These are phyloP conservation scores for Aspergillus sp. DNA, from an alignment of 2,329 filamentous ascomycete species.

Conservation along the genomic window DNA sequence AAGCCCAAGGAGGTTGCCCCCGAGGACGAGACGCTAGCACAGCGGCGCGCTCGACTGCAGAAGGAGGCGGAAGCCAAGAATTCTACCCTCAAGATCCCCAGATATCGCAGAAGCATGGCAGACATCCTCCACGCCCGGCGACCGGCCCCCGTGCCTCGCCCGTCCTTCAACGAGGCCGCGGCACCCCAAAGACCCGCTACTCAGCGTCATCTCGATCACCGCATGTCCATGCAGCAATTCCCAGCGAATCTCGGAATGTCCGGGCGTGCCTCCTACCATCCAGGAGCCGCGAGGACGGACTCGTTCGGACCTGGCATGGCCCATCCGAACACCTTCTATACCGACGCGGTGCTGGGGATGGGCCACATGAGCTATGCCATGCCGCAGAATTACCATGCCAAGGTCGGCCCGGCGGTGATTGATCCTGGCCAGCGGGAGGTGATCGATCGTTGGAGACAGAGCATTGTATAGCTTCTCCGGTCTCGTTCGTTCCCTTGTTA, in stretches of 20 bases:
- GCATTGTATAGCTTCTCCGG: slow-evolving; percentile 28
- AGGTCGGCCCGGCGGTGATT: slow-evolving; percentile 37
- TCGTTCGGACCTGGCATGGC: slow-evolving; percentile 26
- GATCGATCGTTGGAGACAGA: slow-evolving; percentile 61
- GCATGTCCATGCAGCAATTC: slow-evolving; percentile 33
- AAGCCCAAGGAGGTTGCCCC: slow-evolving; percentile 21
- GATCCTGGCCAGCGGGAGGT: slow-evolving; percentile 54
- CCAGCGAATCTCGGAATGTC: slow-evolving; percentile 19
- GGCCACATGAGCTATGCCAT: slow-evolving; percentile 27
- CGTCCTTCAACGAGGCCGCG: slow-evolving; percentile 25
- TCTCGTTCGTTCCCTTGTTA: background rate
- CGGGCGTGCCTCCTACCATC: slow-evolving; percentile 13
- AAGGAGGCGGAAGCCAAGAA: slow-evolving; percentile 34
- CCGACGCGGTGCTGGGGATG: slow-evolving; percentile 28
- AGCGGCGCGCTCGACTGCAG: slow-evolving; percentile 47
- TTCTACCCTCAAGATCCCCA: slow-evolving; percentile 25
- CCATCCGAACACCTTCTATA: slow-evolving; percentile 28
- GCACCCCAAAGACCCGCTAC: slow-evolving; percentile 16
- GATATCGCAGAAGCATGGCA: slow-evolving; percentile 47
- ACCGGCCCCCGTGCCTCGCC: slow-evolving; percentile 40
- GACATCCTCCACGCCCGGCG: slow-evolving; percentile 52
- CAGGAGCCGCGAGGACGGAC: slow-evolving; percentile 19
- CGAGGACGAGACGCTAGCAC: slow-evolving; percentile 48
- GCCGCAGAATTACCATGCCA: slow-evolving; percentile 24
- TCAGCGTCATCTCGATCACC: slow-evolving; percentile 21